Evolutionary conservation across 768 basidiomycete species (phyloP).

Genomic region (Xerocomus spinulosus): DNA sequence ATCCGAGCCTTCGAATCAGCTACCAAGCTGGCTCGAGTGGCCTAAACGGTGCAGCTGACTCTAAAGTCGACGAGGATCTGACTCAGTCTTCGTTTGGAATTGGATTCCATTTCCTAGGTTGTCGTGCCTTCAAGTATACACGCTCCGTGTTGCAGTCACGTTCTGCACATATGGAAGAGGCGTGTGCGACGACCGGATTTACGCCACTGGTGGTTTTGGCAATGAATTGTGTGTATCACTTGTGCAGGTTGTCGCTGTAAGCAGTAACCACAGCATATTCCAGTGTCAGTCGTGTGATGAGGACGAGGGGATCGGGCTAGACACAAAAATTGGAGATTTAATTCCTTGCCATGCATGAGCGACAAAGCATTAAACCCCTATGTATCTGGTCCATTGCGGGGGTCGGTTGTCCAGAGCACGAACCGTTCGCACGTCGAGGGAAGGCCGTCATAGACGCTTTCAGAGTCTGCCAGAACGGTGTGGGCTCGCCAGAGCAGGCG

Average conservation of each 20-base stretch:
- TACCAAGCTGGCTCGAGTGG: background rate
- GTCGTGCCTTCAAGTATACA: conserved; percentile 6
- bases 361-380: background rate
- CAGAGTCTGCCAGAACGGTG: too few species aligned
- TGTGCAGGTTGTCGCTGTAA: conserved; percentile 3
- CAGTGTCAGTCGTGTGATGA: conserved; percentile 4
- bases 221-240: background rate
- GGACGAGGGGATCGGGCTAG: background rate
- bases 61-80: background rate
- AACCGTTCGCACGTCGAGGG: too few species aligned
- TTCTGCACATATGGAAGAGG: conserved; percentile 11
- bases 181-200: conserved; percentile 10
- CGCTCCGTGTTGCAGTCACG: conserved; percentile 1
- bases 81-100: background rate
- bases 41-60: background rate
- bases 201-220: background rate
- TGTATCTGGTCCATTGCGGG: too few species aligned
- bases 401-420: too few species aligned
- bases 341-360: background rate
- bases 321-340: background rate
- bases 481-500: too few species aligned
- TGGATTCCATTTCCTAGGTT: too few species aligned
- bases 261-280: background rate
- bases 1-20: background rate
- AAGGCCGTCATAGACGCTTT: too few species aligned